Evolutionary conservation across 768 basidiomycete genomes (phyloP), one percentile per base, ranked within the genome.

Genomic region (Tylopilus sp.): DNA sequence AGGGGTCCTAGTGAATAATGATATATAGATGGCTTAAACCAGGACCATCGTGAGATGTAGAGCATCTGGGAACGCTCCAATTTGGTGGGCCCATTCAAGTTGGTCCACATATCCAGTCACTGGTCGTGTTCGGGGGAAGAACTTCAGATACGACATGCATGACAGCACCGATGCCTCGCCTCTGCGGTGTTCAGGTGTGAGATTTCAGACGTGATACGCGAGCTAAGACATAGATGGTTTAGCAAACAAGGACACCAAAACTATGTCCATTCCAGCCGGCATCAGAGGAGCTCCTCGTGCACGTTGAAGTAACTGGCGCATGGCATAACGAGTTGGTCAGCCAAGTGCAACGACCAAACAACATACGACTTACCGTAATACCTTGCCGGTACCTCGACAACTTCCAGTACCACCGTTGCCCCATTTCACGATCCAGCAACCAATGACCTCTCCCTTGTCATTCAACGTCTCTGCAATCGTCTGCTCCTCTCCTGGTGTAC

Each of bases 401-500:
- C 66, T 75, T 19, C 88, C 87, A 46, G 75, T 74, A 3, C 86
- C 86, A 33, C 80, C 73, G 57, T 84, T 78, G 16, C 75, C 82
- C 89, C 90, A 92, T 45, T 73, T 77, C 2, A 92, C 89, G 12
- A 89, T 72, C 91, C 90, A 92, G 45, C 87, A 73, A 22, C 91
- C 91, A 10, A 87, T 46, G 14, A 89, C 70, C 16, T 76, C 74
- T 0, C 86, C 87, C 13, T 76, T 72, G 34, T 73, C 67, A 57
- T 86, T 79, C 38, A 76, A 58, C 3, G 87, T 91, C 69, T 92
- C 90, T 14, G 92, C 91, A 2, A 92, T 78, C 1, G 90, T 90
- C 70, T 92, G 89, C 60, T 89, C 84, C 52, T 71, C 61, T 4
- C 83, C 84, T 1, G 77, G 72, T 17, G 54, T 53, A 2, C 71